Evolutionary conservation across 2,329 filamentous ascomycete genomes (phyloP).

Genomic region (Penicillium brasilianum): DNA sequence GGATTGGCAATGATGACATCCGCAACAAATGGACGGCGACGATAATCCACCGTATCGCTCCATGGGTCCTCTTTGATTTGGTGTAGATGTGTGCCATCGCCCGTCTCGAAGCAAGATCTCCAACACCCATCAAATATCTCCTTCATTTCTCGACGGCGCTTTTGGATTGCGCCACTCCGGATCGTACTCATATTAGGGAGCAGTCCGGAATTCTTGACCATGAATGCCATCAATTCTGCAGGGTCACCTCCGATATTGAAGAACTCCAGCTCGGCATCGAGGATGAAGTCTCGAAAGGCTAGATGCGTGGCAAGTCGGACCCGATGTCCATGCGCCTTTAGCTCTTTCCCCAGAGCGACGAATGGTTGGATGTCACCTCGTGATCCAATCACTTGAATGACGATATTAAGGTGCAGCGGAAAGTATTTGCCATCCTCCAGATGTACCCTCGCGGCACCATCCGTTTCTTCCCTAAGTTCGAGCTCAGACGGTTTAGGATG

Average conservation of each 20-base stretch:
- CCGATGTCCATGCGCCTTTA: conserved; percentile 73
- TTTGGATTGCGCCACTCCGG: conserved; percentile 76
- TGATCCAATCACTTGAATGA: conserved; percentile 76
- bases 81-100: conserved; percentile 64
- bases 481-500: conserved; percentile 20
- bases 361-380: conserved; percentile 79
- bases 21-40: conserved; percentile 73
- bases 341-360: conserved; percentile 68
- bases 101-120: conserved; percentile 81
- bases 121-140: conserved; percentile 84
- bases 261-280: conserved; percentile 75
- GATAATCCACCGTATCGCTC: conserved; percentile 46
- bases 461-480: conserved; percentile 3
- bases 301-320: conserved; percentile 75
- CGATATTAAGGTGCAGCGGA: conserved; percentile 58
- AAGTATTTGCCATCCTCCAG: conserved; percentile 20
- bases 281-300: conserved; percentile 70
- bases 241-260: conserved; percentile 77
- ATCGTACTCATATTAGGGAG: conserved; percentile 81
- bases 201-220: conserved; percentile 86
- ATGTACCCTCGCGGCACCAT: conserved; percentile 4
- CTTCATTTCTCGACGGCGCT: conserved; percentile 75
- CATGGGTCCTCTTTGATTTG: conserved; percentile 57
- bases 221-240: conserved; percentile 79
- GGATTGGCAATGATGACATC: conserved; percentile 89